Percentiles rank a stretch among this genome's conserved stretches.
Evolutionary conservation across 768 basidiomycete species (phyloP).

Genomic region (Mrakia frigida): DNA sequence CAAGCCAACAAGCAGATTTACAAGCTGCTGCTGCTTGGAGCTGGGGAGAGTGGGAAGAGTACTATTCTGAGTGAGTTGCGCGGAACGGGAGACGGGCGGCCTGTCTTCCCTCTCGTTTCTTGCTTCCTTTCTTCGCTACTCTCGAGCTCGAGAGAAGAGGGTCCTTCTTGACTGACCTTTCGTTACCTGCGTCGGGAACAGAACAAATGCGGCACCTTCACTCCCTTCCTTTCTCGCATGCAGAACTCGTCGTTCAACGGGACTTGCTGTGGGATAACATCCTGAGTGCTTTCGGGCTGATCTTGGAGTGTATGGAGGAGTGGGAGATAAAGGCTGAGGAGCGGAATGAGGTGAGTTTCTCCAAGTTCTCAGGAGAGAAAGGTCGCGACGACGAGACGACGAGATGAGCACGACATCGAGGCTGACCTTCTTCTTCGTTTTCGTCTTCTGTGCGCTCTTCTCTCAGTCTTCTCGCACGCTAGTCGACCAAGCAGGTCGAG

Average conservation of each 20-base stretch:
- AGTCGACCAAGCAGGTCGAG: too few relatives aligned
- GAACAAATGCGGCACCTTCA: conserved; percentile 2
- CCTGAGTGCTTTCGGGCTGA: not conserved
- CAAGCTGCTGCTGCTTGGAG: not conserved
- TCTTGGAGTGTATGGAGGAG: conserved; percentile 5
- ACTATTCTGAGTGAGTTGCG: not conserved
- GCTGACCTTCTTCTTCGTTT: too few relatives aligned
- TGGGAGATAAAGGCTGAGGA: not conserved
- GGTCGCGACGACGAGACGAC: not conserved
- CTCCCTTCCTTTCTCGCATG: not conserved
- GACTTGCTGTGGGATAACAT: conserved; percentile 1
- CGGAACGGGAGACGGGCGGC: too few relatives aligned
- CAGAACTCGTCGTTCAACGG: not conserved
- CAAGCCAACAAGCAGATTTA: not conserved
- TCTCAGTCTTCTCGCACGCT: not conserved
- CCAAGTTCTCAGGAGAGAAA: too few relatives aligned
- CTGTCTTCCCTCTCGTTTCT: not conserved
- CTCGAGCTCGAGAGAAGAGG: too few relatives aligned
- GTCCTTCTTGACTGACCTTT: too few relatives aligned
- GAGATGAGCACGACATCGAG: too few relatives aligned
- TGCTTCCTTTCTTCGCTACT: not conserved
- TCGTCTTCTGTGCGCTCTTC: too few relatives aligned
- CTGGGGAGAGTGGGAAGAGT: conserved; percentile 3
- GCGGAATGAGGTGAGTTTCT: too few relatives aligned
- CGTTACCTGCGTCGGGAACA: not conserved